These are phyloP conservation scores for Heliocybe sulcata DNA, from an alignment of 1,284 basidiomycete genomes.

Conservation along the genomic window DNA sequence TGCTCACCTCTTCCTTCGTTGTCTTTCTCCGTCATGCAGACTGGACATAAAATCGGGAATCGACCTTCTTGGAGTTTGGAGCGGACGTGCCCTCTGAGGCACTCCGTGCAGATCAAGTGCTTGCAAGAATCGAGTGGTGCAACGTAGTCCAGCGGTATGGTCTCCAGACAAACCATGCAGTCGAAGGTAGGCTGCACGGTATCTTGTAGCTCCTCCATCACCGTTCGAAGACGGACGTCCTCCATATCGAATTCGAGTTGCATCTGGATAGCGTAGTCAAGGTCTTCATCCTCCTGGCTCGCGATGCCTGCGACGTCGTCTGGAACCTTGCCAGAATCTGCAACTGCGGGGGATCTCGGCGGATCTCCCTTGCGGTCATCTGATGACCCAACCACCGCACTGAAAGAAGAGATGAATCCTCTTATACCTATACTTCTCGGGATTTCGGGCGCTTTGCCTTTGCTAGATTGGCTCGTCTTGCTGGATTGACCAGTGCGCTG, in stretches of 20 bases:
- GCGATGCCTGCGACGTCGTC: too few species aligned
- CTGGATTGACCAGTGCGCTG: not conserved
- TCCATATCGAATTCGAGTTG: conserved; percentile 42
- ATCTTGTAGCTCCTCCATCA: conserved; percentile 26
- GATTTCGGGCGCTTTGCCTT: not conserved
- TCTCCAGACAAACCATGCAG: conserved; percentile 55
- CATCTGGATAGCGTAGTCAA: conserved; percentile 23
- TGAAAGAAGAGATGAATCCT: not conserved
- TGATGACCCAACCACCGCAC: not conserved
- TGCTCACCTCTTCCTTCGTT: conserved; percentile 12
- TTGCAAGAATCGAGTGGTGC: conserved; percentile 37
- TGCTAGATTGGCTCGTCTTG: not conserved
- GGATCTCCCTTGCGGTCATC: too few species aligned
- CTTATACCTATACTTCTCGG: not conserved
- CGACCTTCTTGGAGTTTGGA: conserved; percentile 43
- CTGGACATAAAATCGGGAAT: conserved; percentile 57
- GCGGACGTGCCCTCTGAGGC: conserved; percentile 36
- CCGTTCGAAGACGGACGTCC: conserved; percentile 27
- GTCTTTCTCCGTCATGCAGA: conserved; percentile 28
- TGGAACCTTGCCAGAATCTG: too few species aligned
- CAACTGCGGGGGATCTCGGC: too few species aligned
- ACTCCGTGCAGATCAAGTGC: conserved; percentile 51
- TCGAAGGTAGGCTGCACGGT: conserved; percentile 30
- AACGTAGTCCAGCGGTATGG: conserved; percentile 35
- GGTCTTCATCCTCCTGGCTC: conserved; percentile 10